Base-by-base conservation (phyloP, 306 rosid species). In the Trifolium subterraneum region DNA sequence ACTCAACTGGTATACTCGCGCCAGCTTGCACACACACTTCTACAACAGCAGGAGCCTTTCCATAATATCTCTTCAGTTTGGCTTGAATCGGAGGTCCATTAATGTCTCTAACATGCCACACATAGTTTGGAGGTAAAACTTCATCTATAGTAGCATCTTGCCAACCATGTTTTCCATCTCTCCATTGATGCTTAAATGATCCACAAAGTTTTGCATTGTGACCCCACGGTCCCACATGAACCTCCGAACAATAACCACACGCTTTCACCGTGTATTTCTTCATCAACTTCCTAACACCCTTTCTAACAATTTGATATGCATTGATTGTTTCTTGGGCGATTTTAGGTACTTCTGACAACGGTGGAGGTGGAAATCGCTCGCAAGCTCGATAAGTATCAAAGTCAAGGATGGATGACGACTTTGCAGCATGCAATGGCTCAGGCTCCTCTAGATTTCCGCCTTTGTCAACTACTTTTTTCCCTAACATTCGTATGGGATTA, bases 101-200 rank as follows among this genome's bases (percentile, higher is more conserved):
- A 20, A 91, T 92, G 25, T 90, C 92, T 73, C 87, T 82, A 41
- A 86, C 93, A 79, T 91, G 97, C 98, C 98, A 94, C 74, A 94
- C 96, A 74, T 83, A 85, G 83, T 94, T 94, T 35, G 95, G 88
- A 65, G 98, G 97, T 19, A 94, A 78, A 72, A 94, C 91, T 84
- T 94, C 97, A 23, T 90, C 97, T 60, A 90, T 79, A 0, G 78
- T 90, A 9, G 98, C 97, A 68, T 94, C 95, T 74, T 94, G 98
- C 98, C 98, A 94, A 58, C 98, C 98, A 82, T 94, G 98, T 72
- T 94, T 94, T 85, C 98, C 98, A 68, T 94, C 98, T 82, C 98
- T 90, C 98, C 98, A 94, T 48, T 94, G 98, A 79, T 94, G 98
- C 88, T 94, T 94, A 82, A 94, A 94, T 45, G 85, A 89, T 64